Percentiles rank a stretch among this genome's conserved stretches.
Evolutionary conservation across 495 filamentous ascomycete genomes (phyloP).

Genomic region (Aspergillus bridgeri): DNA sequence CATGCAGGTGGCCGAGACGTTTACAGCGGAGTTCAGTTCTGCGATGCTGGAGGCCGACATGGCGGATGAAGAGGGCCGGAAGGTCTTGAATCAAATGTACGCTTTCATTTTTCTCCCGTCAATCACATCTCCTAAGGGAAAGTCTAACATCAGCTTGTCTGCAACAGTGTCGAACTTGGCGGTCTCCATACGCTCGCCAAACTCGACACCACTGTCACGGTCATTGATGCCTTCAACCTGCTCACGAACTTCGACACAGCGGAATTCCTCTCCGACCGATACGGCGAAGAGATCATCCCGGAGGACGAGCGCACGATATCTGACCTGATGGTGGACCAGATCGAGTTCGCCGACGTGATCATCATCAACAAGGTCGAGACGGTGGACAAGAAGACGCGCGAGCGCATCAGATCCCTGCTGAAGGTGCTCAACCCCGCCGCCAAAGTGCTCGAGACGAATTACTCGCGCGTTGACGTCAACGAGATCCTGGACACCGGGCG

Average conservation of each 20-base stretch:
- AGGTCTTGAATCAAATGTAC: constrained; percentile 40
- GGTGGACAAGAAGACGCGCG: constrained; percentile 32
- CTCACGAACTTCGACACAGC: constrained; percentile 54
- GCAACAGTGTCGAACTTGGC: constrained; percentile 41
- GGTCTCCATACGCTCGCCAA: constrained; percentile 51
- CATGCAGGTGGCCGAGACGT: constrained; percentile 61
- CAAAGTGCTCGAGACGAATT: constrained; percentile 45
- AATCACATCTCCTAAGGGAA: not conserved
- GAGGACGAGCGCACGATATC: constrained; percentile 60
- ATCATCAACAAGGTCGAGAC: constrained; percentile 55
- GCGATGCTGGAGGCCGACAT: constrained; percentile 39
- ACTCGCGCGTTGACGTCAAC: constrained; percentile 44
- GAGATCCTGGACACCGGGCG: constrained; percentile 49
- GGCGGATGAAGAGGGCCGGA: constrained; percentile 31
- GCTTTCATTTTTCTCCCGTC: not conserved
- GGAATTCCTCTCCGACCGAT: constrained; percentile 54
- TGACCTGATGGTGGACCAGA: constrained; percentile 59
- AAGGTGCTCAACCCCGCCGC: constrained; percentile 49
- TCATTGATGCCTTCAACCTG: constrained; percentile 58
- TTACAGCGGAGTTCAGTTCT: constrained; percentile 48
- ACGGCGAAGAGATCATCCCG: constrained; percentile 40
- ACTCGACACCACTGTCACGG: constrained; percentile 57
- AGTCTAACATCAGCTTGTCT: not conserved
- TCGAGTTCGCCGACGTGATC: constrained; percentile 60
- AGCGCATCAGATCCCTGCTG: constrained; percentile 43